Evolutionary conservation across 208 protist genomes (phyloP), one percentile per base, ranked within the genome.

Genomic region (Trichomonas tenax): DNA sequence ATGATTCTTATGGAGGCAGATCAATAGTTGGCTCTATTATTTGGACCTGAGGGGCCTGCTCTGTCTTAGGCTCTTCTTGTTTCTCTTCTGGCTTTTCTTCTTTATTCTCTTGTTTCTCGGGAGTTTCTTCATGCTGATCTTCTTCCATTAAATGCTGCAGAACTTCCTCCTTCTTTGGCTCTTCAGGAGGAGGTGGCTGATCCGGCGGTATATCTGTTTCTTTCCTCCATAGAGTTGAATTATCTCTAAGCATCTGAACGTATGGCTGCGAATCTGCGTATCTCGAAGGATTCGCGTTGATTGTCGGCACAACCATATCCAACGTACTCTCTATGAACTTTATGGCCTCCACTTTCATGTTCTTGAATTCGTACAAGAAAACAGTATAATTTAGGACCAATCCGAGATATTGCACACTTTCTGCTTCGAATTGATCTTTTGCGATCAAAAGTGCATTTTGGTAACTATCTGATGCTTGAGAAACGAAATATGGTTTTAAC

Each of bases 371-470:
- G 45, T 97, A 97, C 41, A 96, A 96, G 90, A 95, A 97, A 72
- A 97, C 97, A 0, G 97, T 98, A 96, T 97, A 98, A 96, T 98
- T 98, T 11, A 98, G 96, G 81, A 98, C 98, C 40, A 98, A 96
- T 26, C 97, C 97, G 26, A 95, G 26, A 36, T 58, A 58, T 46
- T 34, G 23, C 0, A 44, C 10, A 51, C 40, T 46, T 49, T 34
- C 45, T 3, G 26, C 14, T 0, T 84, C 58, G 44, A 89, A 44
- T 63, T 96, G 63, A 26, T 38, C 3, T 63, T 51, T 40, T 40
- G 96, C 96, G 48, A 63, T n/a, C 38, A 82, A 40, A 48, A 96
- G 96, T n/a, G 96, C 96, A 8, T 97, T 90, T 51, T 97, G 44
- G 82, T 97, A 97, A 38, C 63, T 81, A 6, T 97, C 97, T 90